A percentile compares a stretch with the other conserved stretches of the same genome.
Evolutionary conservation across 192 early-diverging fungal species (phyloP).

Genomic region (Oehlia diaphana): DNA sequence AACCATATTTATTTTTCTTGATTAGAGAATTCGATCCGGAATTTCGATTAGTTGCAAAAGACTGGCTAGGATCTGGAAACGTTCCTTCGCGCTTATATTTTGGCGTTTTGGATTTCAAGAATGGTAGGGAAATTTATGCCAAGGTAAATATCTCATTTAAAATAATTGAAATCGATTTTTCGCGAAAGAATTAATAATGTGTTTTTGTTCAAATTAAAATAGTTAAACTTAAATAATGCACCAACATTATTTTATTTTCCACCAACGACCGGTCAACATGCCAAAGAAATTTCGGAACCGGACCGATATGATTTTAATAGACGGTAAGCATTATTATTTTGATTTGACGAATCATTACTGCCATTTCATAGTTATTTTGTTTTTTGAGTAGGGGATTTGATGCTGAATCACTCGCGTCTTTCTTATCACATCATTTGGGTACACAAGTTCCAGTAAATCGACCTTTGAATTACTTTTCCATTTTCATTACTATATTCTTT

Average conservation of each 20-base stretch:
- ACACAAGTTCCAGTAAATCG: slow-evolving; percentile 41
- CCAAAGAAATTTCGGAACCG: slow-evolving; percentile 42
- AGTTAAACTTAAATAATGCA: slow-evolving; percentile 58
- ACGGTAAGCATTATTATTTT: slow-evolving; percentile 36
- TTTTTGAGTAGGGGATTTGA: slow-evolving; percentile 50
- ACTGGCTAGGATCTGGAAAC: slow-evolving; percentile 45
- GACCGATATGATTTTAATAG: slow-evolving; percentile 62
- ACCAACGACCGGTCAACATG: slow-evolving; percentile 56
- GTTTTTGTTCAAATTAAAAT: not conserved
- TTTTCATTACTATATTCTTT: slow-evolving; percentile 41
- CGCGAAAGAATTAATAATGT: not conserved
- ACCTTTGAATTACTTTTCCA: slow-evolving; percentile 57
- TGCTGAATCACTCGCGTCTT: slow-evolving; percentile 66
- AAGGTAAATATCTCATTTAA: slow-evolving; percentile 42
- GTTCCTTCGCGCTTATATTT: slow-evolving; percentile 54
- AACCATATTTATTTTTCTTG: not conserved
- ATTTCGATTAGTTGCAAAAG: slow-evolving; percentile 57
- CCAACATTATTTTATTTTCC: slow-evolving; percentile 69
- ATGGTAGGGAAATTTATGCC: slow-evolving; percentile 62
- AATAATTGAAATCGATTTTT: not conserved
- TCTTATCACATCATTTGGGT: slow-evolving; percentile 46
- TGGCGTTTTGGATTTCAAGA: slow-evolving; percentile 65
- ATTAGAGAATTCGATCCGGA: slow-evolving; percentile 70
- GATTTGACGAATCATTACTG: not conserved
- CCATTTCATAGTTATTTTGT: not conserved